phyloP scores from a whole-genome alignment of 2,329 filamentous ascomycete species.

The Fusarium cyanostomum region DNA sequence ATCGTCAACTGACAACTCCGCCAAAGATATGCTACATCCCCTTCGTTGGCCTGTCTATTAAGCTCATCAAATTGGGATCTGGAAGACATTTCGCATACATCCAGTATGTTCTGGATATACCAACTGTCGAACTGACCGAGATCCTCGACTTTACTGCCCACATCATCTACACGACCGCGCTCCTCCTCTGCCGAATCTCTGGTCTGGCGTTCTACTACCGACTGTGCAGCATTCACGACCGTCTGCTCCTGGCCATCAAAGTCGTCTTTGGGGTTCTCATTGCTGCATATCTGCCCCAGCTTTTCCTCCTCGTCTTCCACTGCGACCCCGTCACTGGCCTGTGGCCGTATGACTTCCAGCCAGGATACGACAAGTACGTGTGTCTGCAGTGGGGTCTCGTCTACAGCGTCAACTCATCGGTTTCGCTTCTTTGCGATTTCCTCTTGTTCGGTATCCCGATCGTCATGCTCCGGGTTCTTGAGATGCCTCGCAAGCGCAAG shows the following conservation, averaged over 20 bases:
- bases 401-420: slow-evolving; percentile 59
- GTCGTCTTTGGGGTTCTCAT: slow-evolving; percentile 50
- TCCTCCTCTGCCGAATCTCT: slow-evolving; percentile 60
- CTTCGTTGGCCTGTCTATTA: slow-evolving; percentile 55
- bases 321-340: slow-evolving; percentile 60
- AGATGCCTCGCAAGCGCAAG: slow-evolving; percentile 56
- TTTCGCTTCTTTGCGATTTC: slow-evolving; percentile 61
- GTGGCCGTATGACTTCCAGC: slow-evolving; percentile 62
- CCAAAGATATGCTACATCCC: slow-evolving; percentile 50
- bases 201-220: slow-evolving; percentile 62
- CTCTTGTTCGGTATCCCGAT: slow-evolving; percentile 61
- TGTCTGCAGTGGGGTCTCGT: slow-evolving; percentile 62
- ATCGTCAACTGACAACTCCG: slow-evolving; percentile 10
- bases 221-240: slow-evolving; percentile 51
- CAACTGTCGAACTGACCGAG: slow-evolving; percentile 54
- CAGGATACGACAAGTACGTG: slow-evolving; percentile 50
- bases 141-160: slow-evolving; percentile 61
- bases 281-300: slow-evolving; percentile 57
- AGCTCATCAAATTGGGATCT: slow-evolving; percentile 58
- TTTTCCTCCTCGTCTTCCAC: slow-evolving; percentile 62
- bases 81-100: slow-evolving; percentile 58
- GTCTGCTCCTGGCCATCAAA: slow-evolving; percentile 50
- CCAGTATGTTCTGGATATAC: slow-evolving; percentile 56
- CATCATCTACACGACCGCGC: slow-evolving; percentile 60
- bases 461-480: slow-evolving; percentile 57